Evolutionary conservation across 2,329 filamentous ascomycete species (phyloP).

Genomic region (Chrysoporthe cubensis): DNA sequence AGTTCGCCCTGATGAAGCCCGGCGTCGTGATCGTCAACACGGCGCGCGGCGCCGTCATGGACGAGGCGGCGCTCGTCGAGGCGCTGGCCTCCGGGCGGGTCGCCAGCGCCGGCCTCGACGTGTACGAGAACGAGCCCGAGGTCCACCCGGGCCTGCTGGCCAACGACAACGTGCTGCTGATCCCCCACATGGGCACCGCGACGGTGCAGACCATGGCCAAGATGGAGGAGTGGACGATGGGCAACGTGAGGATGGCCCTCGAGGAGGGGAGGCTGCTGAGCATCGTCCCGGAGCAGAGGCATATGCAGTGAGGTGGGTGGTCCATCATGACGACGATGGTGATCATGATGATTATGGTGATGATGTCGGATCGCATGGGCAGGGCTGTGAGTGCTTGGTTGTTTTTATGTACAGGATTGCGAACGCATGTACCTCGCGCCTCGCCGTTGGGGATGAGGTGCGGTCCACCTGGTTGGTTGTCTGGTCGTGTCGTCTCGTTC

Average conservation of each 20-base stretch:
- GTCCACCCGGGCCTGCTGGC: constrained; percentile 72
- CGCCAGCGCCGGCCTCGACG: constrained; percentile 73
- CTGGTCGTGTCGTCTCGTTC: too few species aligned
- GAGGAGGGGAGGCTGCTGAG: constrained; percentile 65
- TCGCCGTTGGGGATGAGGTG: too few species aligned
- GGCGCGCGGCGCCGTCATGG: constrained; percentile 79
- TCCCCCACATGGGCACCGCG: constrained; percentile 88
- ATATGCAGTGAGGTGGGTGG: constrained; percentile 4
- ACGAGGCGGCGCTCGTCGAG: constrained; percentile 77
- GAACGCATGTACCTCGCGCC: background rate
- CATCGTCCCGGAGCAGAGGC: constrained; percentile 72
- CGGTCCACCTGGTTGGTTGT: too few species aligned
- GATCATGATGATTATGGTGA: too few species aligned
- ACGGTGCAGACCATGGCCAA: constrained; percentile 46
- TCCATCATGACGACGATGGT: too few species aligned
- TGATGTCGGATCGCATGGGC: background rate
- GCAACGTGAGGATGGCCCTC: constrained; percentile 68
- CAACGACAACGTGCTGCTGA: constrained; percentile 73
- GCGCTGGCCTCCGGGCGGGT: constrained; percentile 74
- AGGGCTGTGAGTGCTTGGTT: background rate
- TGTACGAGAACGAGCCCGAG: constrained; percentile 80
- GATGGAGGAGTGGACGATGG: constrained; percentile 60
- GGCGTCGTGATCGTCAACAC: constrained; percentile 82
- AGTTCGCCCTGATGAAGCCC: constrained; percentile 78
- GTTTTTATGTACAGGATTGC: background rate